phyloP scores from a whole-genome alignment of 768 basidiomycete genomes.

The Asterophora lycoperdoides region DNA sequence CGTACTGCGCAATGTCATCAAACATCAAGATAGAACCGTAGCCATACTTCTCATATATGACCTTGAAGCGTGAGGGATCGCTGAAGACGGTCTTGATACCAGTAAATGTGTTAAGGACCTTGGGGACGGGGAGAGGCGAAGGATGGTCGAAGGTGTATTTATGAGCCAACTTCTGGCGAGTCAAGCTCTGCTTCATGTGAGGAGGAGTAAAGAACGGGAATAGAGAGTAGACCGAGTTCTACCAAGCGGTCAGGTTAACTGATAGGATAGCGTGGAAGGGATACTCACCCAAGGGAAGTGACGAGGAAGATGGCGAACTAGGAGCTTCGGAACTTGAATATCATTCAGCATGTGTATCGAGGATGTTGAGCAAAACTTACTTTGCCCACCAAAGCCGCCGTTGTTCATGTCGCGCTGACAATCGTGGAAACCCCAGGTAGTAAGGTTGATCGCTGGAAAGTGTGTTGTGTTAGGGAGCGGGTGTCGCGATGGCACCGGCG shows the following conservation, averaged over 20 bases:
- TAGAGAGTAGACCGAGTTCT: constrained; percentile 17
- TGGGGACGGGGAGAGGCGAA: constrained; percentile 20
- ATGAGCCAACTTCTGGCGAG: constrained; percentile 32
- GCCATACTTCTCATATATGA: constrained; percentile 34
- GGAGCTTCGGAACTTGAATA: constrained; percentile 15
- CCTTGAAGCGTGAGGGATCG: constrained; percentile 34
- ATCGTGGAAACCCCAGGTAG: constrained; percentile 50
- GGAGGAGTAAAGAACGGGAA: constrained; percentile 44
- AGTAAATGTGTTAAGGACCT: constrained; percentile 29
- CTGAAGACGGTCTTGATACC: constrained; percentile 33
- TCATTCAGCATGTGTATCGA: too few species aligned
- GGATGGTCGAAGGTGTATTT: constrained; percentile 43
- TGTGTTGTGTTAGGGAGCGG: too few species aligned
- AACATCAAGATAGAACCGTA: constrained; percentile 39
- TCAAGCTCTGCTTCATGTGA: constrained; percentile 31
- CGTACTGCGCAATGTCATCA: constrained; percentile 33
- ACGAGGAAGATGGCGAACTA: constrained; percentile 18
- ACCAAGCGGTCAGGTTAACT: too few species aligned
- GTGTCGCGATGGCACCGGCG: too few species aligned
- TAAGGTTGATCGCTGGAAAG: constrained; percentile 39
- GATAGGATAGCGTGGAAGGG: too few species aligned
- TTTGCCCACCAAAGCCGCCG: constrained; percentile 21
- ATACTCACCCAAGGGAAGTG: constrained; percentile 17
- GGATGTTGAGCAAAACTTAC: too few species aligned
- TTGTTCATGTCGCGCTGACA: constrained; percentile 35